A percentile compares a stretch with the other conserved stretches of the same genome.
Conservation (phyloP, 2,329 filamentous ascomycete species). For the Ophiostoma sp. region DNA sequence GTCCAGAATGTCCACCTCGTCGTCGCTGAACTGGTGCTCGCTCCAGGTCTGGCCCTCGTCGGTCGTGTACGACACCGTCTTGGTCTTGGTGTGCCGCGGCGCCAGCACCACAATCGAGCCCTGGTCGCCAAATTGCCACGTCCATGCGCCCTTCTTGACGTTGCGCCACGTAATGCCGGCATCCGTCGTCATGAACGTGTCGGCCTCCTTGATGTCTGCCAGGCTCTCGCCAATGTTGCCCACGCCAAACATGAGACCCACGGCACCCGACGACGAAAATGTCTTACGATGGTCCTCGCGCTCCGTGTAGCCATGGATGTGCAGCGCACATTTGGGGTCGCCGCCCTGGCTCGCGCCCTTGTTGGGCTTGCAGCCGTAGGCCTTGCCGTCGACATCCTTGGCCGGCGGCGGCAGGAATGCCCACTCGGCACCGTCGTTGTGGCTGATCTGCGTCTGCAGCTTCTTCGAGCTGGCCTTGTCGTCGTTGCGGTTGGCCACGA, state of each 20-base stretch:
- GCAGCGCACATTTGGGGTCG: conserved; percentile 69
- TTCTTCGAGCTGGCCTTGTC: conserved; percentile 58
- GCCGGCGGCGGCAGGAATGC: conserved; percentile 65
- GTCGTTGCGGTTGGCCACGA: conserved; percentile 68
- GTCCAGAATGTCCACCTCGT: conserved; percentile 67
- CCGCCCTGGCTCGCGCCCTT: conserved; percentile 43
- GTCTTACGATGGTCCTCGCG: conserved; percentile 74
- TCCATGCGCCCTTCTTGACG: conserved; percentile 80
- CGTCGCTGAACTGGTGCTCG: conserved; percentile 63
- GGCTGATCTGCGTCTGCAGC: conserved; percentile 85
- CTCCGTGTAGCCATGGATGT: conserved; percentile 95
- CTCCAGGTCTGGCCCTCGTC: conserved; percentile 79
- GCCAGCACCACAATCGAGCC: conserved; percentile 89
- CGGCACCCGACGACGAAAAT: conserved; percentile 79
- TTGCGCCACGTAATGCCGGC: conserved; percentile 85
- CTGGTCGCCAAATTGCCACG: conserved; percentile 94
- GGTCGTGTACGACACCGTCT: conserved; percentile 44
- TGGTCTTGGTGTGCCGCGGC: conserved; percentile 61
- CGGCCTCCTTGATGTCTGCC: conserved; percentile 60
- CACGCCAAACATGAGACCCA: conserved; percentile 84
- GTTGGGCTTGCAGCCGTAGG: conserved; percentile 55
- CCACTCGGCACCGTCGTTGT: conserved; percentile 95
- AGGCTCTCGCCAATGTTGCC: conserved; percentile 81
- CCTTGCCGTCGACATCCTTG: conserved; percentile 64
- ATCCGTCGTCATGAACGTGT: conserved; percentile 87